Conservation (phyloP, 2,329 filamentous ascomycete species). For the Colletotrichum scovillei region DNA sequence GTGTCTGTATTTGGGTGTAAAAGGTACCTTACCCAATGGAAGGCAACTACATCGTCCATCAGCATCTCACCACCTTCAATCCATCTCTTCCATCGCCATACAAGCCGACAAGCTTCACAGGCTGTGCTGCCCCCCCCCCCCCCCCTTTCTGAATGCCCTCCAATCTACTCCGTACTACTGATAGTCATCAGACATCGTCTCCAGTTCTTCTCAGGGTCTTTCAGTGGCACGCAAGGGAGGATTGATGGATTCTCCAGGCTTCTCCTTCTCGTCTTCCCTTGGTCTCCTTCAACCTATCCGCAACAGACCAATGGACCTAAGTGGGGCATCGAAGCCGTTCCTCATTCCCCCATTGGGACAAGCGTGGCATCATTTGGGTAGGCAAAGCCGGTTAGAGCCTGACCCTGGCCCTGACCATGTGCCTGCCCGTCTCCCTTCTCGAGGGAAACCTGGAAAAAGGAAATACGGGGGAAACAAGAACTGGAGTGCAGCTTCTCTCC, state of each 20-base stretch:
- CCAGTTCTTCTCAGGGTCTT: conserved; percentile 11
- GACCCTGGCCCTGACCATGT: conserved; percentile 1
- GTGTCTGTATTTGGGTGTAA: background rate
- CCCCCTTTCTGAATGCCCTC: background rate
- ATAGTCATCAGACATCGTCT: background rate
- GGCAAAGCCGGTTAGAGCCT: conserved; percentile 8
- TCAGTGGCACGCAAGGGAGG: conserved; percentile 4
- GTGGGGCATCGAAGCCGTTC: background rate
- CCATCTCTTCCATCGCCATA: background rate
- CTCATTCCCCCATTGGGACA: background rate
- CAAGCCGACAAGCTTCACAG: background rate
- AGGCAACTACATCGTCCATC: background rate
- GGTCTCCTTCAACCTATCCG: conserved; percentile 6
- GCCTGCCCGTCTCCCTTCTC: background rate
- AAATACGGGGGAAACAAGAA: conserved; percentile 5
- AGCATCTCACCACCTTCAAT: background rate
- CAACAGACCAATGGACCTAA: background rate
- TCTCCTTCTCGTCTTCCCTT: background rate
- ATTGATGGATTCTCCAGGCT: background rate
- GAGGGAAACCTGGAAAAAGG: background rate
- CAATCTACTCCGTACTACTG: background rate
- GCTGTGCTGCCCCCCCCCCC: background rate
- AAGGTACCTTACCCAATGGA: background rate
- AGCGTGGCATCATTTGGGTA: background rate
- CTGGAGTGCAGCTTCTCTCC: background rate